Percentiles rank a stretch among this genome's conserved stretches.
Evolutionary conservation across 352 stramenopile genomes (phyloP).

Genomic region (Globisporangium solare): DNA sequence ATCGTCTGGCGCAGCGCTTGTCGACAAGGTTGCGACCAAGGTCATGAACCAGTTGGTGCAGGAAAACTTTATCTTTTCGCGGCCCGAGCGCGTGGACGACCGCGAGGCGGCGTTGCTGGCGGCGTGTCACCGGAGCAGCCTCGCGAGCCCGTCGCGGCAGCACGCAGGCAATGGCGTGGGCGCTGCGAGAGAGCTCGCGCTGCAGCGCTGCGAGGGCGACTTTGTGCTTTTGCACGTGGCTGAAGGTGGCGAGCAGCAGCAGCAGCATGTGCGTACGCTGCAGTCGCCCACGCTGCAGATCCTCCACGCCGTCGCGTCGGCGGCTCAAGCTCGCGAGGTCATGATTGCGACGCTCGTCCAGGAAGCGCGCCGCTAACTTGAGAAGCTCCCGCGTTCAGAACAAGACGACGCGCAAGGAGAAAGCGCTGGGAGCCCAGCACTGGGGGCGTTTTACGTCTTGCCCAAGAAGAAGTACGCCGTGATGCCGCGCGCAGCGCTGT

Average conservation of each 20-base stretch:
- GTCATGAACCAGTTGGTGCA: constrained; percentile 49
- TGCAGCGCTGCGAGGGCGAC: constrained; percentile 22
- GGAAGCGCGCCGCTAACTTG: background rate
- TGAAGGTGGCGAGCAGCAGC: background rate
- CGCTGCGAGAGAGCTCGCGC: background rate
- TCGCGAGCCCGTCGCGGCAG: background rate
- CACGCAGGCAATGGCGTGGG: background rate
- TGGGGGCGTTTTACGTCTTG: constrained; percentile 24
- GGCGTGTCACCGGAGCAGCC: background rate
- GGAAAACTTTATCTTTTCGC: constrained; percentile 72
- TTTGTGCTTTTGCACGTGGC: constrained; percentile 29
- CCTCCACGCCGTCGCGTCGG: constrained; percentile 11
- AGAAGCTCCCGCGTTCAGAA: no score
- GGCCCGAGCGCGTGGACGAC: constrained; percentile 14
- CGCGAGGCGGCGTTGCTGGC: background rate
- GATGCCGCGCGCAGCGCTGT: constrained; percentile 22
- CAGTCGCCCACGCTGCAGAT: constrained; percentile 30
- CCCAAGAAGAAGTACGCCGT: constrained; percentile 36
- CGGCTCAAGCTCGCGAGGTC: constrained; percentile 14
- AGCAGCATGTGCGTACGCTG: constrained; percentile 1
- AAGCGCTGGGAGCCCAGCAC: background rate
- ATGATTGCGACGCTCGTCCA: constrained; percentile 1
- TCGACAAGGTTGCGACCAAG: constrained; percentile 15
- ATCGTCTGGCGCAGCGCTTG: constrained; percentile 6
- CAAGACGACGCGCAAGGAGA: background rate